A percentile compares a stretch with the other conserved stretches of the same genome.
phyloP scores from a whole-genome alignment of 768 basidiomycete genomes.

The Tephrocybe rancida region DNA sequence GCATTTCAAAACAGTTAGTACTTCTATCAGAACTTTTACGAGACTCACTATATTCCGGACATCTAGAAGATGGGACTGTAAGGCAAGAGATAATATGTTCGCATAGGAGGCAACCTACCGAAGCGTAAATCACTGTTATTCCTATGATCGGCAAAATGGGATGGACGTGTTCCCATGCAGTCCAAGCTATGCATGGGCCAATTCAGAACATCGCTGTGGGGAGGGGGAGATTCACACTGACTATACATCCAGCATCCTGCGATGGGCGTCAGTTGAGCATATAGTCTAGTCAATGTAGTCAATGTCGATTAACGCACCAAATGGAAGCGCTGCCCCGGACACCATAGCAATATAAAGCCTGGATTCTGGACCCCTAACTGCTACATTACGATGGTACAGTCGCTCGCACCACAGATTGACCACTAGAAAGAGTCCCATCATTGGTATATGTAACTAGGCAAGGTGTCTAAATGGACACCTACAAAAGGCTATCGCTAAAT shows the following conservation, averaged over 20 bases:
- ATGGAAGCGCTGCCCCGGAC: background rate
- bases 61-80: background rate
- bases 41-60: slow-evolving; percentile 1
- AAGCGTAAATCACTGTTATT: slow-evolving; percentile 1
- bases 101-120: background rate
- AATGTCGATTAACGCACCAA: background rate
- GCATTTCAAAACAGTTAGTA: no score
- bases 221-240: background rate
- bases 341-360: slow-evolving; percentile 5
- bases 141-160: background rate
- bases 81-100: background rate
- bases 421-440: background rate
- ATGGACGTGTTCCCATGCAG: slow-evolving; percentile 1
- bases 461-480: background rate
- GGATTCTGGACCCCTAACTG: background rate
- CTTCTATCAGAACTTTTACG: background rate
- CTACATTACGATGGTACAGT: background rate
- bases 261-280: background rate
- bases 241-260: slow-evolving; percentile 6
- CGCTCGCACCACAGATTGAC: slow-evolving; percentile 1
- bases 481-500: background rate
- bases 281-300: no score
- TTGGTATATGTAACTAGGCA: background rate
- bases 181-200: background rate
- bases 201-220: background rate